Conservation (phyloP, 2,329 filamentous ascomycete species). For the Alternaria solani region DNA sequence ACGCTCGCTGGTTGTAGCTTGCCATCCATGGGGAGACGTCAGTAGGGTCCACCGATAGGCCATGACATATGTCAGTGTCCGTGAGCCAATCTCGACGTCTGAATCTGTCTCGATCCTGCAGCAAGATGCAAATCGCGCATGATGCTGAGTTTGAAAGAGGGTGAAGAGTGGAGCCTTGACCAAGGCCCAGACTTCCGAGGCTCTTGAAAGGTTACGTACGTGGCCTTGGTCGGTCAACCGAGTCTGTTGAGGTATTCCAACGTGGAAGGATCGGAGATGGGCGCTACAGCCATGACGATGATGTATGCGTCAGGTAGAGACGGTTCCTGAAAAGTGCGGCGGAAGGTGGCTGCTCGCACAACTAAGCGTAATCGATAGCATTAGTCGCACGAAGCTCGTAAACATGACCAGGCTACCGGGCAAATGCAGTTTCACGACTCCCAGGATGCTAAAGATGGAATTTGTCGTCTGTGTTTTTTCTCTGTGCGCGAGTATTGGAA, state of each 20-base stretch:
- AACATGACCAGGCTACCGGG: not conserved
- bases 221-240: not conserved
- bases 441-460: conserved; percentile 13
- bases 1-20: not conserved
- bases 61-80: conserved; percentile 1
- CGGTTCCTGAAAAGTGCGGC: not conserved
- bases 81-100: conserved; percentile 2
- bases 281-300: not conserved
- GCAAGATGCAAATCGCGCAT: conserved; percentile 2
- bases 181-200: not conserved
- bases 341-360: conserved; percentile 1
- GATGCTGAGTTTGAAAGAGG: conserved; percentile 1
- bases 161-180: not conserved
- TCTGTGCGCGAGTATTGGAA: conserved; percentile 12
- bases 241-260: conserved; percentile 1
- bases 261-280: not conserved
- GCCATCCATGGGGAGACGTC: not conserved
- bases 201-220: conserved; percentile 1
- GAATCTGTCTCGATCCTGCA: not conserved
- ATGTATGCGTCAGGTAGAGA: not conserved
- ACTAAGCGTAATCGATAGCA: conserved; percentile 4
- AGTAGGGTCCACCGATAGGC: not conserved
- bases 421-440: conserved; percentile 7
- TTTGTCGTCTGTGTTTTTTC: conserved; percentile 13
- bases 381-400: conserved; percentile 7